Evolutionary conservation across 176 grass and related monocot species (phyloP).

Genomic region (Carex cristatella): DNA sequence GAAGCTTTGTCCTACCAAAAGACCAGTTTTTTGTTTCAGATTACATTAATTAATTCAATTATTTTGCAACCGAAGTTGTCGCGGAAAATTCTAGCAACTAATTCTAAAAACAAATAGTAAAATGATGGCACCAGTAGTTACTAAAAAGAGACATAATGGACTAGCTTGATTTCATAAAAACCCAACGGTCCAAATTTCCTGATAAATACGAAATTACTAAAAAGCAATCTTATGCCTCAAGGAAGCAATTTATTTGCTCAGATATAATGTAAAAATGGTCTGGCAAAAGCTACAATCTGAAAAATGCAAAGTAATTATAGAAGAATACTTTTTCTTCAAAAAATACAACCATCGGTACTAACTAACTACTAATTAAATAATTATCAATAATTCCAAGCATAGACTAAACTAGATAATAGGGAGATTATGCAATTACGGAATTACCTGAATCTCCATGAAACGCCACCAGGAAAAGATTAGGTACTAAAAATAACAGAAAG

Average conservation of each 20-base stretch:
- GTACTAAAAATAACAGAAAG: not conserved
- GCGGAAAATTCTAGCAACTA: not conserved
- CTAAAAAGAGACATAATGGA: not conserved
- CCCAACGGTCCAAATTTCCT: not conserved
- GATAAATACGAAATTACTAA: not conserved
- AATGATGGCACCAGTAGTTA: not conserved
- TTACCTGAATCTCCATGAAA: not conserved
- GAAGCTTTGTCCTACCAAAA: not conserved
- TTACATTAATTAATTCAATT: not conserved
- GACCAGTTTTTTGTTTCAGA: not conserved
- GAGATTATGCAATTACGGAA: not conserved
- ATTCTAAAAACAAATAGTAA: not conserved
- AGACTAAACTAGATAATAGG: not conserved
- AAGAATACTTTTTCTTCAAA: not conserved
- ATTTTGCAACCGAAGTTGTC: not conserved
- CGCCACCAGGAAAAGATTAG: not conserved
- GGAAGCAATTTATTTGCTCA: not conserved
- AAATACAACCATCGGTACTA: not conserved
- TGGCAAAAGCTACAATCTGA: not conserved
- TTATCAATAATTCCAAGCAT: not conserved
- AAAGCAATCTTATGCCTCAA: not conserved
- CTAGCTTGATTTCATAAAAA: not conserved
- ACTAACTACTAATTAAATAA: not conserved
- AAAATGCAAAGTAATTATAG: conserved; percentile 1
- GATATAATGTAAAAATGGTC: not conserved